Conservation (phyloP, 2,329 filamentous ascomycete genomes). For the Tolypocladium ophioglossoides region DNA sequence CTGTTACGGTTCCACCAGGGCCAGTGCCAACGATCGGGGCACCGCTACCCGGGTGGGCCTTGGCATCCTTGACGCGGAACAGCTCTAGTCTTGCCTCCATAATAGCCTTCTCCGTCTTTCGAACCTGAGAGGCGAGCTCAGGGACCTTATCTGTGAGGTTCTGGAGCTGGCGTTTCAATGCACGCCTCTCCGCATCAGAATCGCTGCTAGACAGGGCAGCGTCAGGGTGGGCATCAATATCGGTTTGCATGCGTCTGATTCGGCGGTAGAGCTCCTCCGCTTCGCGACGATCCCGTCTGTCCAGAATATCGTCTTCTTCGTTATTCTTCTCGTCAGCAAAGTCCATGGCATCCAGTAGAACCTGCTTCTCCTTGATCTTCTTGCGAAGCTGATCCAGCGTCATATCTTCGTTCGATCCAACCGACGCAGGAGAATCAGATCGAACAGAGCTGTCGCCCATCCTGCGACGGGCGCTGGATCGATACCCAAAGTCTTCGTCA, state of each 20-base stretch:
- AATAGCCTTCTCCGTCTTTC: constrained; percentile 83
- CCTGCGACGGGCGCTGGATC: constrained; percentile 83
- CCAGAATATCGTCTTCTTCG: constrained; percentile 86
- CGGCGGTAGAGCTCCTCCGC: constrained; percentile 90
- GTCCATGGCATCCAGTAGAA: constrained; percentile 90
- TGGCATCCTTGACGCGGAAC: constrained; percentile 88
- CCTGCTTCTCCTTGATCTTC: constrained; percentile 86
- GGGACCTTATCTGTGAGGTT: constrained; percentile 81
- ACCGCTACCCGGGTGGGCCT: constrained; percentile 75
- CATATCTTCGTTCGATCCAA: constrained; percentile 68
- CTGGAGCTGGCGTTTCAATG: constrained; percentile 83
- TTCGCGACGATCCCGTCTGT: constrained; percentile 81
- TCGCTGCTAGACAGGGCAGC: constrained; percentile 58
- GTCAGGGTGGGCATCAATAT: constrained; percentile 87
- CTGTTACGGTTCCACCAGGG: constrained; percentile 80
- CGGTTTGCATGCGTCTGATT: constrained; percentile 83
- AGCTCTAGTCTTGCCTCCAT: constrained; percentile 85
- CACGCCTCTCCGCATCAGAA: constrained; percentile 77
- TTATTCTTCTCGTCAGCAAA: constrained; percentile 84
- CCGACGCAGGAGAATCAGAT: constrained; percentile 61
- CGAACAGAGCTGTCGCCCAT: constrained; percentile 73
- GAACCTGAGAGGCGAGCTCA: constrained; percentile 82
- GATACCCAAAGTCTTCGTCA: constrained; percentile 84
- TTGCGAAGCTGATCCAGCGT: constrained; percentile 82
- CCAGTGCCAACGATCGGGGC: constrained; percentile 82